phyloP scores from a whole-genome alignment of 371 early-diverging fungal genomes.

The Mucor irregularis region DNA sequence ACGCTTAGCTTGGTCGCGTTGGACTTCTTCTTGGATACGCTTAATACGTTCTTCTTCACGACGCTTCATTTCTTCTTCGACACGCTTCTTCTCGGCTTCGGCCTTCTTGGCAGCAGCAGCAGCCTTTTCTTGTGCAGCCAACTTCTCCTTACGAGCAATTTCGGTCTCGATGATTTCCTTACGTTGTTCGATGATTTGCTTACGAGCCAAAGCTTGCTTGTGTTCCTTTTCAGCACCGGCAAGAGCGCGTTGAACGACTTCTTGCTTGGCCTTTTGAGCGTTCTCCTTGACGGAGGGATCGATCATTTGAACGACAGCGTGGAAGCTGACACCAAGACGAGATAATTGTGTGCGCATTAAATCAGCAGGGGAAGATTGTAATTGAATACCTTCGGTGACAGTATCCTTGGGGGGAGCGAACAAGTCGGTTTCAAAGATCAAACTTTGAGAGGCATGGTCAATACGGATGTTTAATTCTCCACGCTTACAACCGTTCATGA shows the following conservation, averaged over 20 bases:
- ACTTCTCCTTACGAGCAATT: slow-evolving; percentile 75
- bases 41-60: slow-evolving; percentile 85
- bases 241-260: slow-evolving; percentile 66
- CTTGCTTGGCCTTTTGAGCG: slow-evolving; percentile 63
- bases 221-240: slow-evolving; percentile 82
- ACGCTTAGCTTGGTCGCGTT: slow-evolving; percentile 84
- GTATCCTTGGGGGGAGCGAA: slow-evolving; percentile 71
- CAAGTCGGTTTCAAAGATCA: slow-evolving; percentile 90
- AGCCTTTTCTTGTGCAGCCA: slow-evolving; percentile 76
- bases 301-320: slow-evolving; percentile 83
- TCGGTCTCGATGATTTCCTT: slow-evolving; percentile 89
- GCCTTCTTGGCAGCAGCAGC: slow-evolving; percentile 76
- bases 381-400: slow-evolving; percentile 79
- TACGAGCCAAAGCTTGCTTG: slow-evolving; percentile 73
- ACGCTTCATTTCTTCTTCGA: slow-evolving; percentile 81
- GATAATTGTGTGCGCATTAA: slow-evolving; percentile 85
- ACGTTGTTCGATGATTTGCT: slow-evolving; percentile 87
- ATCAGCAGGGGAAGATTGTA: slow-evolving; percentile 87
- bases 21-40: slow-evolving; percentile 78
- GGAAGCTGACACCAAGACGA: slow-evolving; percentile 74
- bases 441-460: slow-evolving; percentile 88
- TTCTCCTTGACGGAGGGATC: slow-evolving; percentile 75
- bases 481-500: slow-evolving; percentile 96
- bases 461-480: slow-evolving; percentile 95
- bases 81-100: slow-evolving; percentile 82